A percentile compares a stretch with the other conserved stretches of the same genome.
Evolutionary conservation across 2,329 filamentous ascomycete genomes (phyloP).

Genomic region (Incumbomyces lentus): DNA sequence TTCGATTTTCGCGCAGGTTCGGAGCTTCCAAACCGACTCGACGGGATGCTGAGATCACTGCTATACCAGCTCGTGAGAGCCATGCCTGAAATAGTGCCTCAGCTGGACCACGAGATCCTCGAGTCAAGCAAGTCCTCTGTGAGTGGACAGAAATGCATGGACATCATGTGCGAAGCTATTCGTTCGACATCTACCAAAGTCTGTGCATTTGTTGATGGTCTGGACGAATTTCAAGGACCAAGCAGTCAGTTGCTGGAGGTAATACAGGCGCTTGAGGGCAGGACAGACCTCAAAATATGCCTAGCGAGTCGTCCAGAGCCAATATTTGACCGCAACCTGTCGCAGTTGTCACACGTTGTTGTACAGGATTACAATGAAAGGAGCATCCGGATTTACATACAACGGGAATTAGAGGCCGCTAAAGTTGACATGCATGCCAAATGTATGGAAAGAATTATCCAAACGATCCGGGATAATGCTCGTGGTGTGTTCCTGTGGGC

Average conservation of each 20-base stretch:
- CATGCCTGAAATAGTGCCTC: background rate
- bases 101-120: background rate
- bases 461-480: background rate
- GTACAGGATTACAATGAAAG: constrained; percentile 1
- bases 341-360: background rate
- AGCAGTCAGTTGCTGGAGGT: background rate
- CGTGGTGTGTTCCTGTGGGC: constrained; percentile 11
- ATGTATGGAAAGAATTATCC: background rate
- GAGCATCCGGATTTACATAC: background rate
- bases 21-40: background rate
- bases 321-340: background rate
- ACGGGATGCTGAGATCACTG: background rate
- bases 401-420: background rate
- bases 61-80: background rate
- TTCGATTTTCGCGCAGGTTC: background rate
- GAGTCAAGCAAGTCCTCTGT: too few relatives aligned
- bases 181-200: background rate
- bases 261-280: background rate
- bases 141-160: background rate
- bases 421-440: background rate
- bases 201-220: constrained; percentile 2
- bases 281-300: background rate
- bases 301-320: constrained; percentile 1
- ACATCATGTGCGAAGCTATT: background rate
- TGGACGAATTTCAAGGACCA: constrained; percentile 3